These are phyloP conservation scores for Penicillium pancosmium DNA, from an alignment of 495 filamentous ascomycete species.

Conservation along the genomic window DNA sequence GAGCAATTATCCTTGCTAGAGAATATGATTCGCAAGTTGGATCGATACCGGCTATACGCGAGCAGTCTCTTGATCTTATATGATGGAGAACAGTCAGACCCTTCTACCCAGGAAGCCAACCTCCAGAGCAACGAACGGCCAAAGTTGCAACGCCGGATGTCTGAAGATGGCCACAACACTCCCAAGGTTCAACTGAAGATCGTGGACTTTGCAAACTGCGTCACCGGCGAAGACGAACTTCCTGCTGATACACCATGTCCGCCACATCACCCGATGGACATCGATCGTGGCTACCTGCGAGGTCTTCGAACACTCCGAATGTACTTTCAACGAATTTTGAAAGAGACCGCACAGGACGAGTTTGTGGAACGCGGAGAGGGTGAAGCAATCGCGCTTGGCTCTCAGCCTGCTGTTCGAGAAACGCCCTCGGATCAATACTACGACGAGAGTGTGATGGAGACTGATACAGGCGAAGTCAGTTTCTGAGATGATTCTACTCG, in stretches of 20 bases:
- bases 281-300: conserved; percentile 87
- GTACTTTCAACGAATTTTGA: conserved; percentile 88
- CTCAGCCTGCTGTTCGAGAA: conserved; percentile 33
- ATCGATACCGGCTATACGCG: conserved; percentile 92
- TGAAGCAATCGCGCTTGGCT: conserved; percentile 42
- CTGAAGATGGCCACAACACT: conserved; percentile 52
- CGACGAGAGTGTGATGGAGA: conserved; percentile 49
- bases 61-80: conserved; percentile 94
- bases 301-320: conserved; percentile 77
- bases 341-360: conserved; percentile 68
- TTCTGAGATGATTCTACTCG: conserved; percentile 29
- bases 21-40: conserved; percentile 73
- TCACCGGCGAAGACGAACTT: conserved; percentile 78
- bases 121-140: conserved; percentile 17
- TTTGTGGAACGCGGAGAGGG: conserved; percentile 52
- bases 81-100: conserved; percentile 65
- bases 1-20: conserved; percentile 82
- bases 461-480: conserved; percentile 50
- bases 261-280: conserved; percentile 74
- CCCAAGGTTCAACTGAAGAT: conserved; percentile 82
- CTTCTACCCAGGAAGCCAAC: conserved; percentile 16
- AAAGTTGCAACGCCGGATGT: conserved; percentile 27
- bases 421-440: conserved; percentile 39
- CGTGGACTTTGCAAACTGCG: conserved; percentile 97
- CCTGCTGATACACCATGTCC: conserved; percentile 71